These are phyloP conservation scores for Mycena capillaripes DNA, from an alignment of 768 basidiomycete genomes.

Conservation along the genomic window DNA sequence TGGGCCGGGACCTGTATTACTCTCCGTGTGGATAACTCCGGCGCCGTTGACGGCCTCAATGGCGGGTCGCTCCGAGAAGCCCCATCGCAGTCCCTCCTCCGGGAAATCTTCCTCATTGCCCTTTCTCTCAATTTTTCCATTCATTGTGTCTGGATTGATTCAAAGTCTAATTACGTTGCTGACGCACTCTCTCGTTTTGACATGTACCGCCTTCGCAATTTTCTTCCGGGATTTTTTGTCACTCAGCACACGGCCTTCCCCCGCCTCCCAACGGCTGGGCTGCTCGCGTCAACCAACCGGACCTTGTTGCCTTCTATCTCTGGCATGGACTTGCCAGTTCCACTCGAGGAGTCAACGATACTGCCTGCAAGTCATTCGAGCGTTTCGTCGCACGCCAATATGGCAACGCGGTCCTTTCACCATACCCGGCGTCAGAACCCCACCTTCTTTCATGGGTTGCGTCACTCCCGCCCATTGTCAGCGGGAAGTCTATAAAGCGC, in stretches of 20 bases:
- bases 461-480: neutral
- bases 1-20: neutral
- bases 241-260: neutral
- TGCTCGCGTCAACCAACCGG: slow-evolving; percentile 16
- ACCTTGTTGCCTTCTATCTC: slow-evolving; percentile 9
- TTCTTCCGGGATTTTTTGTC: too few relatives aligned
- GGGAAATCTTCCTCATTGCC: neutral
- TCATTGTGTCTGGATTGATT: slow-evolving; percentile 18
- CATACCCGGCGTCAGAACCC: neutral
- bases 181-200: slow-evolving; percentile 15
- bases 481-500: slow-evolving; percentile 10
- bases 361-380: slow-evolving; percentile 20
- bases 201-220: neutral
- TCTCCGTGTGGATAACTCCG: too few relatives aligned
- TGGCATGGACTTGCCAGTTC: slow-evolving; percentile 15
- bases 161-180: slow-evolving; percentile 16
- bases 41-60: neutral
- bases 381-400: neutral
- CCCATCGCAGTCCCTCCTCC: slow-evolving; percentile 1
- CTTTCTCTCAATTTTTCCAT: slow-evolving; percentile 8
- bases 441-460: slow-evolving; percentile 15
- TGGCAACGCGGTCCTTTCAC: neutral
- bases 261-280: slow-evolving; percentile 19
- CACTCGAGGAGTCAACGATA: neutral
- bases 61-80: slow-evolving; percentile 5